Evolutionary conservation across 1,284 basidiomycete genomes (phyloP).

Genomic region (Trichosporon ovoides): DNA sequence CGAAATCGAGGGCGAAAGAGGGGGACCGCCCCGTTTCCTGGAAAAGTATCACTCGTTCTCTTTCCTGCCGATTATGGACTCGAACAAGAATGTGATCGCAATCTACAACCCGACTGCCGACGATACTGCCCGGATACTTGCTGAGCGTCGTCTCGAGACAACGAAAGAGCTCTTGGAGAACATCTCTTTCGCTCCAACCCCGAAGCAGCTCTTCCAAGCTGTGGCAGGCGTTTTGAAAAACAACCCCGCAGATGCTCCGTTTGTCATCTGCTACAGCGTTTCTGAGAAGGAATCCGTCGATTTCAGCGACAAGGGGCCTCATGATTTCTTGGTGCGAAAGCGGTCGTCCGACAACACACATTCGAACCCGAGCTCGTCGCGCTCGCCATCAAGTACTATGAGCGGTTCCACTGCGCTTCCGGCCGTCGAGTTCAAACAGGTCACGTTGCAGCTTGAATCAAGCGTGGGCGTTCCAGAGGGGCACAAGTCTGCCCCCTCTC

Average conservation of each 20-base stretch:
- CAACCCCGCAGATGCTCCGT: slow-evolving; percentile 38
- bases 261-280: slow-evolving; percentile 36
- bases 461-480: slow-evolving; percentile 31
- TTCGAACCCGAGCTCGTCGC: background rate
- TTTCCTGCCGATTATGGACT: slow-evolving; percentile 32
- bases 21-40: background rate
- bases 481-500: slow-evolving; percentile 22
- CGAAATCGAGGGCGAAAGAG: background rate
- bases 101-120: slow-evolving; percentile 36
- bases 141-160: slow-evolving; percentile 30
- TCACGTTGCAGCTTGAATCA: slow-evolving; percentile 15
- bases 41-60: slow-evolving; percentile 39
- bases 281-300: too few relatives aligned
- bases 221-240: slow-evolving; percentile 27
- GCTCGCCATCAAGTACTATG: background rate
- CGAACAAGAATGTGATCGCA: slow-evolving; percentile 27
- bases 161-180: slow-evolving; percentile 34
- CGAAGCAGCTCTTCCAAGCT: slow-evolving; percentile 27
- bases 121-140: slow-evolving; percentile 30
- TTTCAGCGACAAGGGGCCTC: slow-evolving; percentile 8
- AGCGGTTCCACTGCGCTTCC: background rate
- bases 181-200: slow-evolving; percentile 22
- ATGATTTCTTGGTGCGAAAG: background rate
- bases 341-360: background rate
- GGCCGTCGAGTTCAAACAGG: background rate